These are phyloP conservation scores for Spergularia azorica DNA, from an alignment of 179 eudicot genomes.

Conservation along the genomic window DNA sequence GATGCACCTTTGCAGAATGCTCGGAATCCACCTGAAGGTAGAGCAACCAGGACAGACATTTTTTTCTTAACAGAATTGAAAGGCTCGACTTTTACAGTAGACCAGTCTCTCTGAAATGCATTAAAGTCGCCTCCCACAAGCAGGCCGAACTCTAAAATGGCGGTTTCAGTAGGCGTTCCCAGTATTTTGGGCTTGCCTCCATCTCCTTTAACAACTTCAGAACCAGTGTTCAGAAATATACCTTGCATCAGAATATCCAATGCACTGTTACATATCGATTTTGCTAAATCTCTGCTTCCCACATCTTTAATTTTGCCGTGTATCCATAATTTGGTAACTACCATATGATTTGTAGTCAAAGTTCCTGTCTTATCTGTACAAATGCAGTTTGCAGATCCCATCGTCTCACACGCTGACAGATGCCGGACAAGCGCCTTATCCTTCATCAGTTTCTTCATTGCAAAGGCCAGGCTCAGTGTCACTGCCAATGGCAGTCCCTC, in stretches of 20 bases:
- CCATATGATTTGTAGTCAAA: constrained; percentile 88
- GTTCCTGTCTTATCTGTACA: constrained; percentile 94
- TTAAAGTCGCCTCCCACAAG: constrained; percentile 40
- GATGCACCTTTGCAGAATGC: constrained; percentile 85
- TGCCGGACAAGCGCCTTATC: constrained; percentile 81
- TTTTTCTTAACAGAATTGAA: constrained; percentile 72
- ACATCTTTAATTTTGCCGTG: constrained; percentile 40
- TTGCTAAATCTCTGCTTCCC: constrained; percentile 23
- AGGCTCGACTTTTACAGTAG: constrained; percentile 65
- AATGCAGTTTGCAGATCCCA: constrained; percentile 88
- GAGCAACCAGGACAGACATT: constrained; percentile 64
- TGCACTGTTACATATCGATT: constrained; percentile 36
- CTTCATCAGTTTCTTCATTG: constrained; percentile 81
- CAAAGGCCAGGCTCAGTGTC: constrained; percentile 84
- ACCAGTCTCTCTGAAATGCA: constrained; percentile 29
- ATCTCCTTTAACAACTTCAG: constrained; percentile 66
- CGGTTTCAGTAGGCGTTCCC: constrained; percentile 84
- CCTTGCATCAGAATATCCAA: constrained; percentile 43
- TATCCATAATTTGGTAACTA: constrained; percentile 66
- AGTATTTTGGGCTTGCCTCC: constrained; percentile 50
- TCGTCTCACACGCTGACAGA: constrained; percentile 87
- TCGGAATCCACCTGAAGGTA: constrained; percentile 43
- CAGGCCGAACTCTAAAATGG: constrained; percentile 74
- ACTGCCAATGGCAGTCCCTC: constrained; percentile 91
- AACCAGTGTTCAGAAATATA: constrained; percentile 56